Percentiles rank a stretch among this genome's conserved stretches.
Evolutionary conservation across 169 alveolate species (phyloP).

Genomic region (Theileria annulata): DNA sequence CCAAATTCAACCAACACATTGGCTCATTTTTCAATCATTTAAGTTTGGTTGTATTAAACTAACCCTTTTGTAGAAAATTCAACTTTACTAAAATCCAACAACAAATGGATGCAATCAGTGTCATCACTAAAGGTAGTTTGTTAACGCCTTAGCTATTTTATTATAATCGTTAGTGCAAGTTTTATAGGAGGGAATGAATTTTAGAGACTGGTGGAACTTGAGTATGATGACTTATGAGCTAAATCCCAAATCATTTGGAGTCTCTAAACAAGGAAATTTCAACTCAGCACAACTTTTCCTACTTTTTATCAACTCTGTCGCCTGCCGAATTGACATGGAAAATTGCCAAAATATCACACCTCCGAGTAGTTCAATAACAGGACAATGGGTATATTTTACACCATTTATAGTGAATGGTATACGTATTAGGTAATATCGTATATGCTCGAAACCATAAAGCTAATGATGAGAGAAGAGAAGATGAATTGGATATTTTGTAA

Average conservation of each 20-base stretch:
- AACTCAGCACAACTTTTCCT: background rate
- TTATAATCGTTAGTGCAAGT: background rate
- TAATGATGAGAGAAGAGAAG: background rate
- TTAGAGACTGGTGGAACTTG: background rate
- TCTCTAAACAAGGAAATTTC: background rate
- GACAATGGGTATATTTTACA: conserved; percentile 36
- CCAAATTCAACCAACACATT: conserved; percentile 19
- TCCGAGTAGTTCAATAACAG: conserved; percentile 36
- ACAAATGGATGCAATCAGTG: no score
- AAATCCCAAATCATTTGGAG: conserved; percentile 10
- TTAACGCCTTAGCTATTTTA: no score
- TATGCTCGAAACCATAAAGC: background rate
- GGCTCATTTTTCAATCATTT: conserved; percentile 10
- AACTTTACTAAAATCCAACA: no score
- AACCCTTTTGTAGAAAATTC: no score
- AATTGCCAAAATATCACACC: conserved; percentile 14
- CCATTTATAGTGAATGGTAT: background rate
- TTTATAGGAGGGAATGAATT: background rate
- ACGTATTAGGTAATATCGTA: conserved; percentile 18
- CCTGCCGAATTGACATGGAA: conserved; percentile 33
- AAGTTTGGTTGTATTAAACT: background rate
- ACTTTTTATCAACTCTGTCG: conserved; percentile 22
- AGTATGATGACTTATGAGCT: background rate
- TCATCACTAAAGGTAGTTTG: no score
- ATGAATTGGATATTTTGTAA: conserved; percentile 37